Percentiles rank a stretch among this genome's conserved stretches.
Evolutionary conservation across 257 asterid genomes (phyloP).

Genomic region (Solanum habrochaites): DNA sequence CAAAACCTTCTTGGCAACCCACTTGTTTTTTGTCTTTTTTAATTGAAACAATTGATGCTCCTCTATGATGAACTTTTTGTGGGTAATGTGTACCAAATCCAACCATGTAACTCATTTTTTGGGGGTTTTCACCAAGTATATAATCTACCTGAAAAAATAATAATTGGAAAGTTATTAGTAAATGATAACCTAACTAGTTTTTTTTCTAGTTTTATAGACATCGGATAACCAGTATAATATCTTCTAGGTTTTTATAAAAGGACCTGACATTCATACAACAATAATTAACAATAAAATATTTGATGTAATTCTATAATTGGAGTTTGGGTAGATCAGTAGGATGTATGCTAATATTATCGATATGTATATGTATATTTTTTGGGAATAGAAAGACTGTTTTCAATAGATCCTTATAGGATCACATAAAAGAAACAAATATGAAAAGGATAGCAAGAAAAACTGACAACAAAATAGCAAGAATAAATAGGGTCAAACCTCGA

Average conservation of each 20-base stretch:
- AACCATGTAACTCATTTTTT: constrained; percentile 50
- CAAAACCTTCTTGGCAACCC: constrained; percentile 32
- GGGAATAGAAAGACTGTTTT: not conserved
- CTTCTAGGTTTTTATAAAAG: too few relatives aligned
- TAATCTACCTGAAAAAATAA: constrained; percentile 32
- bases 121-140: constrained; percentile 46
- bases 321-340: rapidly evolving
- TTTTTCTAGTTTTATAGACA: not conserved
- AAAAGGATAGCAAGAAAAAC: not conserved
- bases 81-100: constrained; percentile 56
- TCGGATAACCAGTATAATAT: rapidly evolving
- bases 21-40: constrained; percentile 13
- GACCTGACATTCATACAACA: not conserved
- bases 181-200: not conserved
- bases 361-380: not conserved
- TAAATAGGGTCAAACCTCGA: not conserved
- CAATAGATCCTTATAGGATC: not conserved
- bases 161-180: not conserved
- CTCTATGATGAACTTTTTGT: constrained; percentile 40
- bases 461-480: not conserved
- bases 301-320: not conserved
- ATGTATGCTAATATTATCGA: not conserved
- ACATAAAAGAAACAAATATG: not conserved
- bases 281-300: not conserved
- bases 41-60: constrained; percentile 52